Conservation (phyloP, 495 filamentous ascomycete species). For the Podospora anserina region DNA sequence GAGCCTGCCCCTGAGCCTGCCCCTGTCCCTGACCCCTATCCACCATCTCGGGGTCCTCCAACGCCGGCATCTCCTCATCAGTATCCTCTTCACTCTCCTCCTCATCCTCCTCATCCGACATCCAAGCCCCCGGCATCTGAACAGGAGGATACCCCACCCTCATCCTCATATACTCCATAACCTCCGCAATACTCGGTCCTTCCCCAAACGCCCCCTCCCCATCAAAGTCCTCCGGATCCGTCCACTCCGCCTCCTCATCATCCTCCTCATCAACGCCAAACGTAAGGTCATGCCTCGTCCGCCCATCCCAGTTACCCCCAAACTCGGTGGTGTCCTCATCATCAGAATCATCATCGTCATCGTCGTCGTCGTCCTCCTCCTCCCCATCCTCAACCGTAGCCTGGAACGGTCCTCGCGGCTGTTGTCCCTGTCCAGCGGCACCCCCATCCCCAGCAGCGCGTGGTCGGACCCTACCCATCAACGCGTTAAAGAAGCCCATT, state of each 20-base stretch:
- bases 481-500: slow-evolving; percentile 4
- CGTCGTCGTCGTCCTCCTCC: slow-evolving; percentile 15
- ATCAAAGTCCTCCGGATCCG: neutral
- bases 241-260: slow-evolving; percentile 11
- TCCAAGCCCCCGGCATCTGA: slow-evolving; percentile 1
- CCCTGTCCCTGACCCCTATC: neutral
- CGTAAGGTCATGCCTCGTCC: neutral
- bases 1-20: too few relatives aligned
- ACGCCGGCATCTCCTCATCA: slow-evolving; percentile 4
- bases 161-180: neutral
- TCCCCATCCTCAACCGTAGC: slow-evolving; percentile 8
- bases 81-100: slow-evolving; percentile 17
- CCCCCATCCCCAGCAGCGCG: neutral
- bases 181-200: neutral
- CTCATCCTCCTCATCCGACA: slow-evolving; percentile 17
- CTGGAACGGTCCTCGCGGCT: neutral
- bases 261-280: slow-evolving; percentile 29
- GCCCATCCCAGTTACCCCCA: neutral
- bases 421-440: slow-evolving; percentile 5
- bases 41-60: slow-evolving; percentile 5
- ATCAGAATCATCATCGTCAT: slow-evolving; percentile 6
- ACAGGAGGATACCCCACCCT: neutral
- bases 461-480: neutral
- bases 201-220: neutral
- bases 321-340: slow-evolving; percentile 2